Base-by-base conservation (phyloP, 441 rosid genomes). In the Pelargonium myrrhifolium region DNA sequence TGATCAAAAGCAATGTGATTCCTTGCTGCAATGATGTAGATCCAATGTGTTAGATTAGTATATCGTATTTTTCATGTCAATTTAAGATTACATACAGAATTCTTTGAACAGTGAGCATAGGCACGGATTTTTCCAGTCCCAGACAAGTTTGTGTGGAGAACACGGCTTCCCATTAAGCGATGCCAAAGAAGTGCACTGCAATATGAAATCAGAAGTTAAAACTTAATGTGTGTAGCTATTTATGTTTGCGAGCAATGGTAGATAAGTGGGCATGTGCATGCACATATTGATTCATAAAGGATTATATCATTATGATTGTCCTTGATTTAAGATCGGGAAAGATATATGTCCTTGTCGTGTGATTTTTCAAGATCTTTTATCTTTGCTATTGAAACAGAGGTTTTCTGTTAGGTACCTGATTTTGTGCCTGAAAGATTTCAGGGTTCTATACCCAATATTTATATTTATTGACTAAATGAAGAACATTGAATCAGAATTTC, bases 101-200 rank as follows among this genome's bases (percentile, higher is more conserved):
- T 80, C 80, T 87, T 89, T 65, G 96, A 85, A 66, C 97, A 92
- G 66, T 94, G 97, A 31, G 93, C 74, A 69, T 94, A 92, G 0
- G 93, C 71, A 3, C 94, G 86, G 26, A 88, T 81, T 66, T 81
- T 89, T 31, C 84, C 87, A 2, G 78, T 81, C 70, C 92, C 96
- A 0, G 86, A 79, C 76, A 88, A 89, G 77, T 64, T 86, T 20
- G 98, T 82, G 15, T 74, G 77, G 17, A 92, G 75, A 76, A 81
- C 91, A 31, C 83, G 78, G 76, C 81, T 83, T 75, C 98, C 97
- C 97, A 94, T 89, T 64, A 91, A 74, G 67, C 68, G 80, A 71
- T 85, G 88, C 98, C 98, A 94, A 20, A 92, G 87, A 76, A 94
- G 94, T 75, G 92, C 90, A 65, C 97, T 94, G 90, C 82, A 71